Conservation (phyloP, 768 basidiomycete species). For the Termitomyces sp. region DNA sequence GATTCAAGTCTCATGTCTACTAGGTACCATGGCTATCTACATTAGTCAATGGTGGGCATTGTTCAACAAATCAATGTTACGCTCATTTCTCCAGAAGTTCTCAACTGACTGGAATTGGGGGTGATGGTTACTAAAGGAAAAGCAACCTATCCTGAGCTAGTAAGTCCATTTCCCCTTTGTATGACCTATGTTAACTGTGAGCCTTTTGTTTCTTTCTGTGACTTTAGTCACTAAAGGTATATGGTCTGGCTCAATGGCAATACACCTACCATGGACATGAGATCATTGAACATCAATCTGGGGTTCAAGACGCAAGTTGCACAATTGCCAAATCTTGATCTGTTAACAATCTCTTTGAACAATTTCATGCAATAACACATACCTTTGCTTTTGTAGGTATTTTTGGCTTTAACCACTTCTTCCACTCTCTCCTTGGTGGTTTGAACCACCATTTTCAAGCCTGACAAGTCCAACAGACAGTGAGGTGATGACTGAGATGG, state of each 20-base stretch:
- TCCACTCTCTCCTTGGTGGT: too few species aligned
- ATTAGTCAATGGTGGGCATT: conserved; percentile 34
- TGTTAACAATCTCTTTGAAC: background rate
- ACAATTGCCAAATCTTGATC: conserved; percentile 13
- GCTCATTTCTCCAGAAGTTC: conserved; percentile 30
- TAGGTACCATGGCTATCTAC: conserved; percentile 33
- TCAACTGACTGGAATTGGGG: conserved; percentile 34
- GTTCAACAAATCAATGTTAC: conserved; percentile 35
- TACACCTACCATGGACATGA: conserved; percentile 38
- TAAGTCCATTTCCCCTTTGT: conserved; percentile 10
- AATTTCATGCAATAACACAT: background rate
- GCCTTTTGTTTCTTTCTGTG: background rate
- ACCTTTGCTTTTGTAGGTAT: background rate
- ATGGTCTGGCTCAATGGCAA: conserved; percentile 36
- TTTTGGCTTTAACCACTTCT: too few species aligned
- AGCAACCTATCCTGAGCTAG: conserved; percentile 33
- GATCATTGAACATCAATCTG: conserved; percentile 39
- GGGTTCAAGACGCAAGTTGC: conserved; percentile 28
- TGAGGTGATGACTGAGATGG: too few species aligned
- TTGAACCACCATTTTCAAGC: too few species aligned
- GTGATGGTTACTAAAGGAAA: conserved; percentile 29
- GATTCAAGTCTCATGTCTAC: background rate
- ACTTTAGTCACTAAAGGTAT: conserved; percentile 32
- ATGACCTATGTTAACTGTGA: too few species aligned
- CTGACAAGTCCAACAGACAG: too few species aligned